These are phyloP conservation scores for Fraxinus platypoda DNA, from an alignment of 305 asterid species.

Conservation along the genomic window DNA sequence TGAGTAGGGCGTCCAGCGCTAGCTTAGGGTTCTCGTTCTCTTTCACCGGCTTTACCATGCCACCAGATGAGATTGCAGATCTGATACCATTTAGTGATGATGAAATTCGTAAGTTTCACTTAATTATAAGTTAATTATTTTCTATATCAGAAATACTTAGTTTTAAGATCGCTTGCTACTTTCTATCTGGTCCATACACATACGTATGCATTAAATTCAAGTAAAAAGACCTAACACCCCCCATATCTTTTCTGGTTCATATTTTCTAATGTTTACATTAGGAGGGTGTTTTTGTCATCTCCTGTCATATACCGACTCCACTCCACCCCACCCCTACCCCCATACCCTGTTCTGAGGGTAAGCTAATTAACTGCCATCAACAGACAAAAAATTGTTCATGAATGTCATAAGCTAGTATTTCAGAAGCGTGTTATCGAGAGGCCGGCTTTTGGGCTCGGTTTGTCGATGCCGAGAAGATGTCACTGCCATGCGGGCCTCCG, in stretches of 20 bases:
- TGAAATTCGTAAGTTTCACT: conserved; percentile 60
- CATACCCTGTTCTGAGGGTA: neutral
- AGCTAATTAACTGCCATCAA: neutral
- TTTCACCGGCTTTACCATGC: conserved; percentile 82
- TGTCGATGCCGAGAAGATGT: neutral
- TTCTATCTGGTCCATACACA: neutral
- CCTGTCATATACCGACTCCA: too few species aligned
- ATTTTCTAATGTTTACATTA: neutral
- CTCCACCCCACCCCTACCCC: neutral
- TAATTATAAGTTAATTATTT: neutral
- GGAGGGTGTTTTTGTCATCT: conserved; percentile 3
- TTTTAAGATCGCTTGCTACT: neutral
- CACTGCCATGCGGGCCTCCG: neutral
- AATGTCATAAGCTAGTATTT: too few species aligned
- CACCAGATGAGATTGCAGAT: conserved; percentile 66
- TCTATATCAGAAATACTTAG: neutral
- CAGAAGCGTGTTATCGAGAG: too few species aligned
- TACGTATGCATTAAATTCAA: neutral
- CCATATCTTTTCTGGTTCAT: neutral
- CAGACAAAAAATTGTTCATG: neutral
- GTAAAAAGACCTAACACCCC: neutral
- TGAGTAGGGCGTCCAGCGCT: conserved; percentile 97
- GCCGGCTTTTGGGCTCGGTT: too few species aligned
- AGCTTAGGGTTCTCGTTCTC: conserved; percentile 85
- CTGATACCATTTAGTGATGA: conserved; percentile 66